Evolutionary conservation across 306 rosid genomes (phyloP), one percentile per base, ranked within the genome.

Genomic region (Prunus kanzakura): DNA sequence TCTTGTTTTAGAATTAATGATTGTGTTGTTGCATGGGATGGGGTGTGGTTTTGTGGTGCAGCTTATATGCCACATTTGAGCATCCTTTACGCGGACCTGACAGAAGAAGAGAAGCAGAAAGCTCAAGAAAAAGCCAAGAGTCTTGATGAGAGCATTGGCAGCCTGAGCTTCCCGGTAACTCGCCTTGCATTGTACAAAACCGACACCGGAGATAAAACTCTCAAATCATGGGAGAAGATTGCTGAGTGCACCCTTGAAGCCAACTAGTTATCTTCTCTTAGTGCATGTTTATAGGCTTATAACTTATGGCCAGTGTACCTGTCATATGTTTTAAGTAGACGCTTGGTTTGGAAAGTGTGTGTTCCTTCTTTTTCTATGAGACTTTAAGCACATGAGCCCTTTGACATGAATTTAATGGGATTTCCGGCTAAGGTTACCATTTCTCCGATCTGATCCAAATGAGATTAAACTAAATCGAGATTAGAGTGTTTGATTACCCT

Each of bases 51-150:
- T 61, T 80, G 62, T 9, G 25, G 25, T 56, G 84, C 90, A 93
- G 96, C 93, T 45, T 94, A 90, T 76, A 86, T 90, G 89, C 98
- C 95, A 2, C 98, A 91, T 83, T 43, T 94, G 83, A 91, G 98
- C 86, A 76, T 94, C 52, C 86, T 94, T 3, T 94, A 94, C 73
- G 87, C 69, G 22, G 89, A 91, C 72, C 77, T 94, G 62, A 80
- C 83, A 8, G 92, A 90, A 0, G 93, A 92, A n/a, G 93, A 88
- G 86, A 94, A 89, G 93, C 85, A 71, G 62, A 81, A 75, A 77
- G 96, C 95, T 47, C 68, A 66, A 77, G 91, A 87, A 68, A 90
- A 76, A 75, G 89, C 87, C 38, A 83, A 78, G 27, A 58, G 8
- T 66, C 89, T 94, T 4, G 96, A 90, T 9, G 80, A 80, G 64